phyloP scores from a whole-genome alignment of 139 green algal species.

The Limnomonas spitsbergensis region DNA sequence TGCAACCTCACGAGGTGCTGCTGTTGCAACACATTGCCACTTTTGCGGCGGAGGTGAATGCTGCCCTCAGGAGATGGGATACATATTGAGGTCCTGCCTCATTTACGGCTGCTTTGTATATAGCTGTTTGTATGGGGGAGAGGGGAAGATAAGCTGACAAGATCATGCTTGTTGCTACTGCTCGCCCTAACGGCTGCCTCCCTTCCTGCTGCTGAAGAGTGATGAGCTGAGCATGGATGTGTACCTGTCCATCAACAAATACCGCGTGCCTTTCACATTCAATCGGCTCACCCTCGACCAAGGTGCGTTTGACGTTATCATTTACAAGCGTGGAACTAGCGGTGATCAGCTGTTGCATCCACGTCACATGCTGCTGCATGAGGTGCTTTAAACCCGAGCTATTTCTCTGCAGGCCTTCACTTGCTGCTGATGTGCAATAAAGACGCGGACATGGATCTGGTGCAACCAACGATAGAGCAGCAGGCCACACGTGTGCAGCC shows the following conservation, averaged over 20 bases:
- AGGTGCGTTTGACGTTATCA: too few species aligned
- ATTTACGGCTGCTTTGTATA: background rate
- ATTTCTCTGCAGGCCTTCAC: background rate
- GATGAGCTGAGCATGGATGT: slow-evolving; percentile 4
- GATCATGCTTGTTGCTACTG: background rate
- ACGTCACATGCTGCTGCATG: too few species aligned
- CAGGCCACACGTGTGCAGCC: background rate
- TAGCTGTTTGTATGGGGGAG: background rate
- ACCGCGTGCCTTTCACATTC: background rate
- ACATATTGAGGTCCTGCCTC: too few species aligned
- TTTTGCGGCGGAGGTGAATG: slow-evolving; percentile 7
- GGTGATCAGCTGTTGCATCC: too few species aligned
- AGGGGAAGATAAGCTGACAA: background rate
- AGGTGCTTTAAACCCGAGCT: background rate
- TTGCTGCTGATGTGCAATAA: background rate
- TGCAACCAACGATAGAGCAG: slow-evolving; percentile 5
- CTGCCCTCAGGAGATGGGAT: too few species aligned
- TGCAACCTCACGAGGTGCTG: slow-evolving; percentile 27
- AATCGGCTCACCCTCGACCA: background rate
- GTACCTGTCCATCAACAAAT: slow-evolving; percentile 13
- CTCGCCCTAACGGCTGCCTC: background rate
- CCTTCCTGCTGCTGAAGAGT: background rate
- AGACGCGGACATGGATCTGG: background rate
- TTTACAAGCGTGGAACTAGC: too few species aligned
- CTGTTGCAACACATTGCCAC: slow-evolving; percentile 35